Evolutionary conservation across 2,329 filamentous ascomycete genomes (phyloP).

Genomic region (Helminthosporium solani): DNA sequence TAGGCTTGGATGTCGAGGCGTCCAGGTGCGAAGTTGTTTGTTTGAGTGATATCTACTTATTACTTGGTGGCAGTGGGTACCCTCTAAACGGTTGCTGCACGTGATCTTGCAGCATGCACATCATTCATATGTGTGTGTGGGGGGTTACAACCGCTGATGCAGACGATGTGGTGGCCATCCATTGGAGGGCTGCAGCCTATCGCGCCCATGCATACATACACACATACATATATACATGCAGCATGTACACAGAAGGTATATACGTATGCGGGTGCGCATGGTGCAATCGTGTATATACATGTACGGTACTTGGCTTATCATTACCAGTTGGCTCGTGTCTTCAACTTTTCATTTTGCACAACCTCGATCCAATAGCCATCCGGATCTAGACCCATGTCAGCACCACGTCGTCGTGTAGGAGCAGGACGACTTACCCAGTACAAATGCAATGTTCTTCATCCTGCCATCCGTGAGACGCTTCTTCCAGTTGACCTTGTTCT

Average conservation of each 20-base stretch:
- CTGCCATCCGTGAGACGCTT: conserved; percentile 87
- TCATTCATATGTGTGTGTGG: background rate
- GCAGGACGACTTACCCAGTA: conserved; percentile 57
- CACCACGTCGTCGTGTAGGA: background rate
- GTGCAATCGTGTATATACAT: too few species aligned
- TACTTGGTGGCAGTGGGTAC: too few species aligned
- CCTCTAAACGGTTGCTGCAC: too few species aligned
- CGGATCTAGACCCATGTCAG: conserved; percentile 51
- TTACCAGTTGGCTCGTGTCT: conserved; percentile 45
- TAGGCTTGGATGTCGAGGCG: too few species aligned
- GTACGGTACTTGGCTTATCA: background rate
- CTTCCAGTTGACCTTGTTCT: conserved; percentile 82
- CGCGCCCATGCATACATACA: background rate
- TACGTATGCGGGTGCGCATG: too few species aligned
- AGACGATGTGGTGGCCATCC: background rate
- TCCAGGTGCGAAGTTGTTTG: too few species aligned
- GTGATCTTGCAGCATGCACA: background rate
- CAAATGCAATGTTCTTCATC: conserved; percentile 93
- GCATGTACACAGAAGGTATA: too few species aligned
- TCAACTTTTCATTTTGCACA: conserved; percentile 74
- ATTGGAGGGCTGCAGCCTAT: background rate
- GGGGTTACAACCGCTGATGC: too few species aligned
- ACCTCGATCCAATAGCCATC: conserved; percentile 81
- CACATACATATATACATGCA: background rate
- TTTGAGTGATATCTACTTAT: too few species aligned